Evolutionary conservation across 495 filamentous ascomycete genomes (phyloP).

Genomic region (Penicillium argentinense): DNA sequence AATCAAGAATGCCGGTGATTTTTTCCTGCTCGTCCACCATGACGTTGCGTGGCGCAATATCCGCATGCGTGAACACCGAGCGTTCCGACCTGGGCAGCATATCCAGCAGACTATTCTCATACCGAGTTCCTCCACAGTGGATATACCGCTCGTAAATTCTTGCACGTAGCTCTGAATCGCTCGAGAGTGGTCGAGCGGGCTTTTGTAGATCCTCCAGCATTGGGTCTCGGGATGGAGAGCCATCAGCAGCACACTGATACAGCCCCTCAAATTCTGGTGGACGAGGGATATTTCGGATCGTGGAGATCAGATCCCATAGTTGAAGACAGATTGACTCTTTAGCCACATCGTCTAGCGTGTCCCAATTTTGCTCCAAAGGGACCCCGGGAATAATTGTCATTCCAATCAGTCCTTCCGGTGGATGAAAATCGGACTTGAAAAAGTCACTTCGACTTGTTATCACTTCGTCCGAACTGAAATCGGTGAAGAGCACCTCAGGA

Average conservation of each 20-base stretch:
- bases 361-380: constrained; percentile 27
- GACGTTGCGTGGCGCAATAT: no score
- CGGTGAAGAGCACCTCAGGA: constrained; percentile 16
- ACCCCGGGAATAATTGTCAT: constrained; percentile 27
- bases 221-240: constrained; percentile 30
- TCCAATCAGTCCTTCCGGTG: constrained; percentile 7
- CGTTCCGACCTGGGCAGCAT: no score
- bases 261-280: constrained; percentile 22
- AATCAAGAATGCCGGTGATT: constrained; percentile 44
- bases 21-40: constrained; percentile 34
- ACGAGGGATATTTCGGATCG: constrained; percentile 27
- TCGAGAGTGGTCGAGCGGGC: constrained; percentile 26
- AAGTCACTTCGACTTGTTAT: not conserved
- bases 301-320: constrained; percentile 31
- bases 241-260: constrained; percentile 36
- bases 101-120: no score
- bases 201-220: constrained; percentile 31
- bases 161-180: constrained; percentile 29
- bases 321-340: constrained; percentile 36
- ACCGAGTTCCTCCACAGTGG: no score
- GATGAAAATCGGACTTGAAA: constrained; percentile 1
- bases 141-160: constrained; percentile 43
- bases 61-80: no score
- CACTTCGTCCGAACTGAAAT: constrained; percentile 1
- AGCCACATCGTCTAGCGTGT: constrained; percentile 22